Evolutionary conservation across 2,329 filamentous ascomycete species (phyloP), one percentile per base, ranked within the genome.

Genomic region (Chrysoporthe deuterocubensis): DNA sequence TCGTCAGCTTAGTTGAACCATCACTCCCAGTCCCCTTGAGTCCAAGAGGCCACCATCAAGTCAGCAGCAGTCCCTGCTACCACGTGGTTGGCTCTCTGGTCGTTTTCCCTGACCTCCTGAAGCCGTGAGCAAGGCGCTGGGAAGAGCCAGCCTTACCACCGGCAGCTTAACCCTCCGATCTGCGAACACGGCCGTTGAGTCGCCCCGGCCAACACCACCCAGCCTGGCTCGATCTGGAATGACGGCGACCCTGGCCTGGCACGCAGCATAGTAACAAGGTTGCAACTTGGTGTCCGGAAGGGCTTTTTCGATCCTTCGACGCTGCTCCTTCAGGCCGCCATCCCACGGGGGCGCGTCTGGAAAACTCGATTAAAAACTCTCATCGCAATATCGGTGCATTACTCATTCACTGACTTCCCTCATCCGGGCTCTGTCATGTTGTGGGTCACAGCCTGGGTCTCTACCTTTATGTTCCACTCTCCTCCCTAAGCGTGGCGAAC

Each of bases 371-470:
- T 50, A 52, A 16, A 63, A 62, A 16, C 46, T 59, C 43, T 50
- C 40, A 62, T 54, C 26, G 43, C 59, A 48, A 43, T 44, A 56
- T 50, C 56, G 26, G 54, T 57, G 44, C 54, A 34, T 65, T 63
- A 44, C 32, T 59, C 61, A 43, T 43, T 64, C 37, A 32, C 16
- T 56, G 40, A 18, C 11, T 58, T 34, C 37, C 8, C n/a, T 26
- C 44, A 40, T 50, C 62, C 60, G 59, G 50, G 46, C 54, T 59
- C 46, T 68, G 68, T 69, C 65, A 67, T 69, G 68, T 67, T 67
- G 68, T 69, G 68, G 68, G 65, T 68, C 62, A 65, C 62, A 48
- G 68, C 58, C 57, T 68, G 62, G 52, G 64, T 66, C 52, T 69
- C 62, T 63, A 56, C 66, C 66, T 69, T 61, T 44, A 40, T 63